Base-by-base conservation (phyloP, 2,329 filamentous ascomycete species). In the Cordyceps fumosorosea region DNA sequence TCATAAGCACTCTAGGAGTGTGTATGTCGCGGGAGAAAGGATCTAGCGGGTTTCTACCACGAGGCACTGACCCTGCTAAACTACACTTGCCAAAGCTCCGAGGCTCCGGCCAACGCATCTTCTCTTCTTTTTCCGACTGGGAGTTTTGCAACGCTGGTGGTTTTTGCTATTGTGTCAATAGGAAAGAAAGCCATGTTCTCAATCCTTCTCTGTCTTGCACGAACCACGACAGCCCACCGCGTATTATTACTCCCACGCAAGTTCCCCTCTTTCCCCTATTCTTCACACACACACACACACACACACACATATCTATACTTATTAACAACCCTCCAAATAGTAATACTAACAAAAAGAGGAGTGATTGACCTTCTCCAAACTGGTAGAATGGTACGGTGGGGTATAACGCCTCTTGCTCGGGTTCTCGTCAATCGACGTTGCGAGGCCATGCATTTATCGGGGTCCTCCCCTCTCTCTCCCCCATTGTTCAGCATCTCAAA, bases 341-440 rank as follows among this genome's bases (percentile, higher is more conserved):
- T n/a, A 44, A 14, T n/a, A 44, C 18, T 7, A 18, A n/a, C 40
- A 18, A 50, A 16, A 50, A 26, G 53, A 55, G 37, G 53, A 34
- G 53, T 55, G 6, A 10, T 32, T 42, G 5, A n/a, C 22, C 32
- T 47, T 56, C 54, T n/a, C 54, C 24, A 47, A 40, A 47, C n/a
- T 44, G n/a, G n/a, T 11, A 18, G 10, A 11, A n/a, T n/a, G 18
- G 24, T 16, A 24, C 26, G 50, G 29, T n/a, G 40, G 40, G 40
- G 40, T 12, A 56, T 44, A 44, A 55, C 53, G 53, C 37, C 47
- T 58, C 55, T 26, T 51, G 56, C 47, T 58, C 56, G 34, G 18
- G 56, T 51, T 58, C 56, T 58, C 56, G 44, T 51, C 55, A 47
- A 57, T 57, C 55, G 55, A 37, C 29, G 14, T 51, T 29, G 32